Base-by-base conservation (phyloP, 495 filamentous ascomycete species). In the Talaromyces liani region DNA sequence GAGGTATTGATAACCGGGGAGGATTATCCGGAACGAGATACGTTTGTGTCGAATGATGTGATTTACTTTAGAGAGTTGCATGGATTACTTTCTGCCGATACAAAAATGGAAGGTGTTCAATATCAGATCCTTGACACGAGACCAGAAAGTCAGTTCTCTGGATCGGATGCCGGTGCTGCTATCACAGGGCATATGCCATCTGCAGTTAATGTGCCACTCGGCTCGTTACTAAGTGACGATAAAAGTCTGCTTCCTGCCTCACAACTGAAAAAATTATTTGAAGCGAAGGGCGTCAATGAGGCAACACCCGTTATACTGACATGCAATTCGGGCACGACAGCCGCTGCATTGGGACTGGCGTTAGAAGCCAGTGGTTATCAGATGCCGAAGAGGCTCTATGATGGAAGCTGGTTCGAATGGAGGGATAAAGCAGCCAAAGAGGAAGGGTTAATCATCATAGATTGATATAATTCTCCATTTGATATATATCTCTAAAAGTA, bases 391-490 rank as follows among this genome's bases (percentile, higher is more conserved):
- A 65, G 68, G 60, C 20, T 75, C 18, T 76, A 76, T 59, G 73
- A 76, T 69, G 73, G 73, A 9, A 76, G 73, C 59, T 76, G 73
- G 73, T 69, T 66, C 54, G 73, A 76, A 51, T 76, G 73, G 73
- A 67, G 62, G 16, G 65, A 68, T 10, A 62, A 65, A 62, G 69
- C 54, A 6, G 56, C 39, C 12, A 25, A 47, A 7, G 63, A 68
- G 9, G 64, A 65, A 9, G 54, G 34, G 7, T 18, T 70, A 22
- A 59, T 67, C 27, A 56, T 58, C 33, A 10, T 36, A 0, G 63
- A 63, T 61, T 66, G 16, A 62, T 34, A 16, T 41, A 2, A 41
- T 16, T 41, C 14, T 14, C 14, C 22, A 24, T 24, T 10, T 16
- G 1, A 10, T 41, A 41, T 41, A 16, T 41, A 41, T 41, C 9